Conservation (phyloP, 2,329 filamentous ascomycete species). For the Biscogniauxia mediterranea region DNA sequence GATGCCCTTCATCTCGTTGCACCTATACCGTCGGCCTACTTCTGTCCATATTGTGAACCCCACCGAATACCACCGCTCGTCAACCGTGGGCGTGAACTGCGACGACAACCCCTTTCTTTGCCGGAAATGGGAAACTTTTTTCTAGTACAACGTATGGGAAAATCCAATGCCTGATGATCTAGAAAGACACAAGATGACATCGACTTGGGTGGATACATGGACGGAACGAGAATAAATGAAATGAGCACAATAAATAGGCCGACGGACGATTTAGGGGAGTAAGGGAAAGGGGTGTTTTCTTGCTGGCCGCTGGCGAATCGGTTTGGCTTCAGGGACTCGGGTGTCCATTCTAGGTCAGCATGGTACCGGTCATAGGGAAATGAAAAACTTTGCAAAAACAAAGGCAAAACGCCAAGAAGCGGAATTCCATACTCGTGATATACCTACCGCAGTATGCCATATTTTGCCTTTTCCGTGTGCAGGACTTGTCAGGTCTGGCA, state of each 20-base stretch:
- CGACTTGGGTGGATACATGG: constrained; percentile 9
- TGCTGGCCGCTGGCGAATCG: constrained; percentile 25
- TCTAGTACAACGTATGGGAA: constrained; percentile 12
- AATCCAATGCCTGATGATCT: constrained; percentile 1
- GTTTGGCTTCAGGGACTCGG: constrained; percentile 29
- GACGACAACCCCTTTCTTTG: constrained; percentile 5
- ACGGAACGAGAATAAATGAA: background rate
- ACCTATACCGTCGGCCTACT: constrained; percentile 23
- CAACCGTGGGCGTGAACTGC: constrained; percentile 9
- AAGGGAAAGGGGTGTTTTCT: constrained; percentile 12
- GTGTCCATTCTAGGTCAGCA: constrained; percentile 37
- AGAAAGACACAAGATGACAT: constrained; percentile 3
- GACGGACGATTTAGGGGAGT: constrained; percentile 8
- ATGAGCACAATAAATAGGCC: background rate
- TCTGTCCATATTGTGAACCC: constrained; percentile 11
- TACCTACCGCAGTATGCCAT: background rate
- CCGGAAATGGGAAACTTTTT: constrained; percentile 3
- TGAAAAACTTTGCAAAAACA: constrained; percentile 30
- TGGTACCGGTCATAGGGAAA: constrained; percentile 49
- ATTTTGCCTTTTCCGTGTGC: background rate
- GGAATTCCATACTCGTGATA: background rate
- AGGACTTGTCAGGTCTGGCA: background rate
- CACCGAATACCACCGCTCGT: constrained; percentile 20
- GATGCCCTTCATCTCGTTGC: constrained; percentile 51
- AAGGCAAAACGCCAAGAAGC: background rate